Percentiles rank a stretch among this genome's conserved stretches.
Evolutionary conservation across 176 grass and related monocot genomes (phyloP).

Genomic region (Ensete ventricosum): DNA sequence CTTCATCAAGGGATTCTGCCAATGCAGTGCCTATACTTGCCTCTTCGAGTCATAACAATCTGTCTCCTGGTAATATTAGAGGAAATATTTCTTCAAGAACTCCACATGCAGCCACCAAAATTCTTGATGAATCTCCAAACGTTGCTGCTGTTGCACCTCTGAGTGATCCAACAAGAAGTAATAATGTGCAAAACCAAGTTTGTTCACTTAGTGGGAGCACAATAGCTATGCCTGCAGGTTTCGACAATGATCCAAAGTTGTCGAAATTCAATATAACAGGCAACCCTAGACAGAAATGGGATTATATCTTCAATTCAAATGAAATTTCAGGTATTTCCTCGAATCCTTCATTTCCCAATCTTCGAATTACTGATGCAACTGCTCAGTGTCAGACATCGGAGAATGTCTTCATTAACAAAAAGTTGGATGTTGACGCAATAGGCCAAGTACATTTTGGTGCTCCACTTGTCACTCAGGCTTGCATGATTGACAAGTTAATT

Average conservation of each 20-base stretch:
- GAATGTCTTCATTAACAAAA: not conserved
- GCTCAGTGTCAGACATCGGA: conserved; percentile 13
- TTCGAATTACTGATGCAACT: conserved; percentile 23
- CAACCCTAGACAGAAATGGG: not conserved
- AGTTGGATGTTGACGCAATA: not conserved
- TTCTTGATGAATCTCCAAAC: not conserved
- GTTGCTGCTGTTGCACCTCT: not conserved
- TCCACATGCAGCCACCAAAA: not conserved
- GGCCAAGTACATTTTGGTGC: conserved; percentile 9
- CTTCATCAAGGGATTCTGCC: conserved; percentile 21
- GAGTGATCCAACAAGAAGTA: not conserved
- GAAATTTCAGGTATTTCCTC: conserved; percentile 14
- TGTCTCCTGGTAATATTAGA: not conserved
- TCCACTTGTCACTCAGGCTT: not conserved
- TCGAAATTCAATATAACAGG: conserved; percentile 17
- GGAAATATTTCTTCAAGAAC: conserved; percentile 9
- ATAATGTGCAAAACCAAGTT: conserved; percentile 7
- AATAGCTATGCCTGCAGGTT: not conserved
- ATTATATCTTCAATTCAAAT: conserved; percentile 4
- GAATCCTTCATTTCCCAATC: conserved; percentile 25
- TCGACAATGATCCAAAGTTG: not conserved
- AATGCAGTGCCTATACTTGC: not conserved
- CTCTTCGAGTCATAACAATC: not conserved
- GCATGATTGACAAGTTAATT: not conserved
- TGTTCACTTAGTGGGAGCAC: not conserved